Evolutionary conservation across 208 protist species (phyloP).

Genomic region (Trypanosoma conorhini): DNA sequence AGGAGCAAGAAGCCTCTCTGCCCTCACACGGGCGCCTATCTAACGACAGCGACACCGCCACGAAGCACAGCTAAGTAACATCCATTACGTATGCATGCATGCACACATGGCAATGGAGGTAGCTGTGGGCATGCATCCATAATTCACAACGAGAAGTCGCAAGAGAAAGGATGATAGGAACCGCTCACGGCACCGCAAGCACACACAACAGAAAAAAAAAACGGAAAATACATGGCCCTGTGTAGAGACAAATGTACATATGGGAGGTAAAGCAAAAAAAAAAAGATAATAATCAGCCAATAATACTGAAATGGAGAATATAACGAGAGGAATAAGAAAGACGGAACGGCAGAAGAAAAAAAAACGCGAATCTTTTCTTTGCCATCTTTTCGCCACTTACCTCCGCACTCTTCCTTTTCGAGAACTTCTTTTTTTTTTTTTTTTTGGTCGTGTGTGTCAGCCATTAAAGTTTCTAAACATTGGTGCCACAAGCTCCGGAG

Average conservation of each 20-base stretch:
- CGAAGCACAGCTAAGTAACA: neutral
- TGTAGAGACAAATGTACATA: neutral
- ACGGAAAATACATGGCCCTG: constrained; percentile 1
- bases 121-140: neutral
- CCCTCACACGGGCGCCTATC: neutral
- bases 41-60: neutral
- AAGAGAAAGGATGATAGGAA: neutral
- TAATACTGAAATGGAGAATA: neutral
- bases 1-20: neutral
- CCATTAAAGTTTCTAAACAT: neutral
- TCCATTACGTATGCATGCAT: neutral
- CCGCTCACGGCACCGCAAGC: neutral
- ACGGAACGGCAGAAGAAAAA: constrained; percentile 9
- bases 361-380: neutral
- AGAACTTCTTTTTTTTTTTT: constrained; percentile 5
- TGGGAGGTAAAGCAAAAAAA: neutral
- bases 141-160: neutral
- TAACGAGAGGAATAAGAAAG: neutral
- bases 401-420: neutral
- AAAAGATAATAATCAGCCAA: constrained; percentile 21
- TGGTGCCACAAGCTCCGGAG: neutral
- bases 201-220: neutral
- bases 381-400: neutral
- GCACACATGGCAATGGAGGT: neutral
- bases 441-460: neutral